These are phyloP conservation scores for Amniculicola lignicola DNA, from an alignment of 495 filamentous ascomycete species.

Conservation along the genomic window DNA sequence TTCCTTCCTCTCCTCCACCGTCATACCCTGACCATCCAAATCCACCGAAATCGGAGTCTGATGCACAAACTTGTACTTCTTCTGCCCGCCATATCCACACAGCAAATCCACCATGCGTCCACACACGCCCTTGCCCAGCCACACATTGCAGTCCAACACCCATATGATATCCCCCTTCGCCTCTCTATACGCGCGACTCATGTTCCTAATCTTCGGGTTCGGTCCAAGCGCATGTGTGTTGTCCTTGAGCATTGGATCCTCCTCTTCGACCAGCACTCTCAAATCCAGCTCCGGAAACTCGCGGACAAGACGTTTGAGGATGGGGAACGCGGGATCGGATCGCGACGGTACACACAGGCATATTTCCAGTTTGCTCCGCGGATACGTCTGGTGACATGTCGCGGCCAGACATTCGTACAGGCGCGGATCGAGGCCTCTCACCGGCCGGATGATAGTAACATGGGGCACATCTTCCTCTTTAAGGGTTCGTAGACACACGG, in stretches of 20 bases:
- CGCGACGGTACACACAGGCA: constrained; percentile 76
- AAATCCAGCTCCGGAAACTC: constrained; percentile 75
- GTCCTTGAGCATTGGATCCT: constrained; percentile 69
- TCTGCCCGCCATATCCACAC: constrained; percentile 57
- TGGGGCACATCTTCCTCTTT: constrained; percentile 52
- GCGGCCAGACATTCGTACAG: constrained; percentile 93
- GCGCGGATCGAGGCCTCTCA: constrained; percentile 86
- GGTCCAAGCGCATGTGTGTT: constrained; percentile 69
- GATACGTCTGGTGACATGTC: constrained; percentile 81
- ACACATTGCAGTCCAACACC: constrained; percentile 96
- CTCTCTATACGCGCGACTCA: constrained; percentile 93
- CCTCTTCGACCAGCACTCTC: constrained; percentile 75
- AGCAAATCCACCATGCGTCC: constrained; percentile 85
- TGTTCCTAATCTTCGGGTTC: constrained; percentile 97
- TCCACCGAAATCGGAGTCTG: constrained; percentile 88
- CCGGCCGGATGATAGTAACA: constrained; percentile 86
- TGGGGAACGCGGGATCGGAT: constrained; percentile 74
- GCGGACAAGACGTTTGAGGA: constrained; percentile 64
- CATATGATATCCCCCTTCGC: constrained; percentile 88
- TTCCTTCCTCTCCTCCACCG: constrained; percentile 22
- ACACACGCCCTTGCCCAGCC: constrained; percentile 74
- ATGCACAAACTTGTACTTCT: constrained; percentile 90
- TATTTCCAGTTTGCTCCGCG: constrained; percentile 70
- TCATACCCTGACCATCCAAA: constrained; percentile 46
- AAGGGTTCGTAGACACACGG: constrained; percentile 15